phyloP scores from a whole-genome alignment of 306 rosid genomes.

The Sechiopsis laciniata region DNA sequence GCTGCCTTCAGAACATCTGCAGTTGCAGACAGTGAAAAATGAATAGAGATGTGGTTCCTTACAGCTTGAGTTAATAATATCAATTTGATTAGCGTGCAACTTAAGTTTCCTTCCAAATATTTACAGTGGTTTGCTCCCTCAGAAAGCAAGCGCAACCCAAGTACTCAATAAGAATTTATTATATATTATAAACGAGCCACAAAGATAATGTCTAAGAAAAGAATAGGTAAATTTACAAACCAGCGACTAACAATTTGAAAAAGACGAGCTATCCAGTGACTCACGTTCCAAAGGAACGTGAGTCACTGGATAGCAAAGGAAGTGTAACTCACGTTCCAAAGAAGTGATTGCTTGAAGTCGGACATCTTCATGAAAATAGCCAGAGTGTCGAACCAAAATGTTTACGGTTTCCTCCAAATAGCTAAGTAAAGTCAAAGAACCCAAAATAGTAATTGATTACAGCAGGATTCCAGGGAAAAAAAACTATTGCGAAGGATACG shows the following conservation, averaged over 20 bases:
- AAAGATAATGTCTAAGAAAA: neutral
- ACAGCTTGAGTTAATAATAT: neutral
- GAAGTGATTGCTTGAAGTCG: slow-evolving; percentile 87
- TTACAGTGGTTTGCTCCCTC: neutral
- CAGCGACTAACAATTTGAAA: neutral
- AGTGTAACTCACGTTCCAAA: slow-evolving; percentile 67
- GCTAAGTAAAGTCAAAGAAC: slow-evolving; percentile 51
- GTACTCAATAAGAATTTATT: neutral
- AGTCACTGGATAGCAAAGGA: no score
- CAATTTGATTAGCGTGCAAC: neutral
- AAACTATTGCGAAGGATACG: slow-evolving; percentile 54
- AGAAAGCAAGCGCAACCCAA: neutral
- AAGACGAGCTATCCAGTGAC: slow-evolving; percentile 1
- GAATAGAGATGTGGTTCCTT: neutral
- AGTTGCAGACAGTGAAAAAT: slow-evolving; percentile 29
- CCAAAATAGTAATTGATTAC: slow-evolving; percentile 20
- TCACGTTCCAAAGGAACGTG: slow-evolving; percentile 83
- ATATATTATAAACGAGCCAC: neutral
- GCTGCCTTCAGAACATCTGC: slow-evolving; percentile 82
- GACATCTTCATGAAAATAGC: slow-evolving; percentile 96
- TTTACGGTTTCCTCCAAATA: slow-evolving; percentile 89
- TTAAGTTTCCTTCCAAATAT: slow-evolving; percentile 1
- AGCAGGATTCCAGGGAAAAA: neutral
- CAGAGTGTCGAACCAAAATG: slow-evolving; percentile 67
- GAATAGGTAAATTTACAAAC: neutral